phyloP scores from a whole-genome alignment of 768 basidiomycete species.

The Trametes maxima region DNA sequence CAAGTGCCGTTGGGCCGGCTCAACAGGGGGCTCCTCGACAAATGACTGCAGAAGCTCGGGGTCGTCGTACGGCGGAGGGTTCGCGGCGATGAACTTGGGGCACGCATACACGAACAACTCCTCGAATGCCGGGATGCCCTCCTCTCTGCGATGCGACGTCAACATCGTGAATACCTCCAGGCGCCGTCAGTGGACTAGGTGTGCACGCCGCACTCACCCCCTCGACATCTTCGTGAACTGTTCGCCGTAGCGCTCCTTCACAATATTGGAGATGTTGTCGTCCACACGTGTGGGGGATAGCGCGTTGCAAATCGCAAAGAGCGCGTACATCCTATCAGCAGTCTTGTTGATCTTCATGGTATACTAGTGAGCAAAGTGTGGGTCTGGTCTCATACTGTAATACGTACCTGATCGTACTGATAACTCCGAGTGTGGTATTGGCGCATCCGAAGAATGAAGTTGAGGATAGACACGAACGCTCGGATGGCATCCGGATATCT shows the following conservation, averaged over 20 bases:
- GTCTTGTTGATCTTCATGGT: slow-evolving; percentile 86
- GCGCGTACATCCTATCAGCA: slow-evolving; percentile 95
- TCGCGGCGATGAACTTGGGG: slow-evolving; percentile 95
- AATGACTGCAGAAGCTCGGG: slow-evolving; percentile 53
- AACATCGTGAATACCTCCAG: neutral
- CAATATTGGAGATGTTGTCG: slow-evolving; percentile 90
- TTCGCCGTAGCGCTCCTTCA: slow-evolving; percentile 93
- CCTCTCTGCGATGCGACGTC: slow-evolving; percentile 47
- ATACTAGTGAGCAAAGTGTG: neutral
- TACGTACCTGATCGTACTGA: slow-evolving; percentile 87
- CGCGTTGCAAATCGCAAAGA: slow-evolving; percentile 92
- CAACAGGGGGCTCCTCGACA: slow-evolving; percentile 46
- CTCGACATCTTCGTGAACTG: slow-evolving; percentile 84
- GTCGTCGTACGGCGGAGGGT: slow-evolving; percentile 93
- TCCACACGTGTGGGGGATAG: slow-evolving; percentile 92
- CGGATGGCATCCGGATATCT: slow-evolving; percentile 96
- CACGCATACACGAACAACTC: slow-evolving; percentile 94
- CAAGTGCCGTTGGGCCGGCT: slow-evolving; percentile 85
- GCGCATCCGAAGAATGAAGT: slow-evolving; percentile 95
- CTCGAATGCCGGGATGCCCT: slow-evolving; percentile 79
- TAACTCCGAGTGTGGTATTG: slow-evolving; percentile 97
- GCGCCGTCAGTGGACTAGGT: neutral
- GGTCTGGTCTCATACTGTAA: neutral
- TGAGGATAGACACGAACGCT: slow-evolving; percentile 88
- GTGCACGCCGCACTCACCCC: slow-evolving; percentile 54